phyloP scores from a whole-genome alignment of 257 asterid genomes.

The Lavandula angustifolia region DNA sequence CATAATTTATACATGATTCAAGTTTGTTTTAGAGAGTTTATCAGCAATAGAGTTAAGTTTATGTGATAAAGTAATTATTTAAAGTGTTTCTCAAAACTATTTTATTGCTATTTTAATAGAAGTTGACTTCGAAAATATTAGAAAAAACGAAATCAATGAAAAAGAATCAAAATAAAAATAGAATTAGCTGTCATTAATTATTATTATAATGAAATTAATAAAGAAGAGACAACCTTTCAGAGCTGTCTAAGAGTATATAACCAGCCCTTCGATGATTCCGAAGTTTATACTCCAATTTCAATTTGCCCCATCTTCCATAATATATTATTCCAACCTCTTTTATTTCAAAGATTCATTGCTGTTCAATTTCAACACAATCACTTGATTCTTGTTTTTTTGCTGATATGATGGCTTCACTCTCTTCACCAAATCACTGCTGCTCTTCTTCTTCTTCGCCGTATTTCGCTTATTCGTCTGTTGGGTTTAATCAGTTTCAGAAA shows the following conservation, averaged over 20 bases:
- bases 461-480: slow-evolving; percentile 46
- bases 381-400: not conserved
- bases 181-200: not conserved
- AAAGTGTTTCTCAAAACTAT: too few relatives aligned
- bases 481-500: slow-evolving; percentile 35
- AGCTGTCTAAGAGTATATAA: slow-evolving; percentile 64
- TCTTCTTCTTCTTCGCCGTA: slow-evolving; percentile 53
- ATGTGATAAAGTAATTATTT: too few relatives aligned
- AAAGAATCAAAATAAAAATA: not conserved
- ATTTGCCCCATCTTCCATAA: not conserved
- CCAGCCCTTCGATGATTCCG: slow-evolving; percentile 58
- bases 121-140: too few relatives aligned
- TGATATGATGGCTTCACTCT: slow-evolving; percentile 54
- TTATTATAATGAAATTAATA: not conserved
- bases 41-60: too few relatives aligned
- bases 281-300: slow-evolving; percentile 22
- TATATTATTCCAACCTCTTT: not conserved
- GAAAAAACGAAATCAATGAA: not conserved
- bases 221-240: slow-evolving; percentile 57
- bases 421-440: slow-evolving; percentile 56
- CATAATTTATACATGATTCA: too few relatives aligned
- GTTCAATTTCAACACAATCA: not conserved
- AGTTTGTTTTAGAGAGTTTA: too few relatives aligned
- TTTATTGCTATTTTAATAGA: too few relatives aligned
- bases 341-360: slow-evolving; percentile 3